Percentiles rank a stretch among this genome's conserved stretches.
Evolutionary conservation across 179 eudicot species (phyloP).

Genomic region (Pouteria campechiana): DNA sequence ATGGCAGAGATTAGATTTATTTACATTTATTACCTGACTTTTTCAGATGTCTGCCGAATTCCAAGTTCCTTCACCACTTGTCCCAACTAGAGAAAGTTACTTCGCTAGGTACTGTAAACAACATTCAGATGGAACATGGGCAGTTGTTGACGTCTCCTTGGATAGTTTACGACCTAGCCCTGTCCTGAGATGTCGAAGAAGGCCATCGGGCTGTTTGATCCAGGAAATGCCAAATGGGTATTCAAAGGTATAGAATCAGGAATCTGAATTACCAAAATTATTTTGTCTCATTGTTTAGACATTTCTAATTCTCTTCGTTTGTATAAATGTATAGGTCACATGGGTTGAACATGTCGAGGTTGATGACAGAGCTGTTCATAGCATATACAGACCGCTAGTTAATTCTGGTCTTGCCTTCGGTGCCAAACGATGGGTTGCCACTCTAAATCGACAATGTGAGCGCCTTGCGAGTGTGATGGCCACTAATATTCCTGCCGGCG

Average conservation of each 20-base stretch:
- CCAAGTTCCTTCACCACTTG: constrained; percentile 59
- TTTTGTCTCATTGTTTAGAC: neutral
- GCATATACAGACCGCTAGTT: constrained; percentile 33
- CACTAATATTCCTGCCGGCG: constrained; percentile 46
- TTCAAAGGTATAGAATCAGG: constrained; percentile 43
- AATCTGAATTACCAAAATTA: neutral
- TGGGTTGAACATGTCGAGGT: constrained; percentile 68
- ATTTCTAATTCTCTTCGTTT: neutral
- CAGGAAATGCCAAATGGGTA: constrained; percentile 67
- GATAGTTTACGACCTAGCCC: constrained; percentile 33
- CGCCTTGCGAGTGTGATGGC: constrained; percentile 69
- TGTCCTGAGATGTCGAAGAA: constrained; percentile 26
- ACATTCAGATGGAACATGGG: constrained; percentile 52
- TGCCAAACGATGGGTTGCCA: constrained; percentile 58
- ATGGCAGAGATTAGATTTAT: neutral
- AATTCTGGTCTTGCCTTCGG: constrained; percentile 49
- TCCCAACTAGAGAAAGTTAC: constrained; percentile 57
- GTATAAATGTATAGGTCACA: constrained; percentile 24
- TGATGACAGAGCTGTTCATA: constrained; percentile 52
- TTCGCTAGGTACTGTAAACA: constrained; percentile 58
- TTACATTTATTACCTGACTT: neutral
- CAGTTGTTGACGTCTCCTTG: constrained; percentile 57
- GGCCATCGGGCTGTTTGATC: constrained; percentile 62
- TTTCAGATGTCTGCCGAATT: constrained; percentile 58
- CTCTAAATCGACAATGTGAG: constrained; percentile 53